A percentile compares a stretch with the other conserved stretches of the same genome.
Conservation (phyloP, 495 filamentous ascomycete genomes). For the Penicillium angulare region DNA sequence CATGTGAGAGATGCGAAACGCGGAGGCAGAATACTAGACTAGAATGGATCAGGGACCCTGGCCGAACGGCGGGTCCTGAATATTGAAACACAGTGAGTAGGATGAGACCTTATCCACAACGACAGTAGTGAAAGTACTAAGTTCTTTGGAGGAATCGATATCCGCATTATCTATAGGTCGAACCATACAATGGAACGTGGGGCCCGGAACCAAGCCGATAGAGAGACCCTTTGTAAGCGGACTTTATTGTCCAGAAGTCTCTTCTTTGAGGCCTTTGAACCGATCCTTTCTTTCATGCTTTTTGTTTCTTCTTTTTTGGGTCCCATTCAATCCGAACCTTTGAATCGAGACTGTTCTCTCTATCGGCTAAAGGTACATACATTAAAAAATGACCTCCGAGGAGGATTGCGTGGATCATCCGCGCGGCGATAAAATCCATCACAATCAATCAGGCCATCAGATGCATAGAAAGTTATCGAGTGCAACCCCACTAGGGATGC, state of each 20-base stretch:
- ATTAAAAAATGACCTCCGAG: neutral
- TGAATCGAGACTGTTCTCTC: too few species aligned
- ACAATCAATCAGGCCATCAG: neutral
- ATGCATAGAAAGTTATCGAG: neutral
- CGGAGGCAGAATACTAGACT: conserved; percentile 15
- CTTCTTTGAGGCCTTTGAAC: neutral
- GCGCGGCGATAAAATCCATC: neutral
- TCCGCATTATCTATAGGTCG: neutral
- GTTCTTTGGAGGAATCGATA: conserved; percentile 9
- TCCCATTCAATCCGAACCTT: too few species aligned
- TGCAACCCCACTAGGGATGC: too few species aligned
- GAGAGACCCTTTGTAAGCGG: too few species aligned
- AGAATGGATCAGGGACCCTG: conserved; percentile 7
- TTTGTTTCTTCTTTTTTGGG: neutral
- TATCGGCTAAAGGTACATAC: neutral
- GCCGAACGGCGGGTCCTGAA: conserved; percentile 16
- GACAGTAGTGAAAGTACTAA: too few species aligned
- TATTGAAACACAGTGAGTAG: conserved; percentile 14
- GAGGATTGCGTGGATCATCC: conserved; percentile 9
- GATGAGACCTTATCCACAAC: conserved; percentile 15
- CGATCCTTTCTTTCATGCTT: neutral
- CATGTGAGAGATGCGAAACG: conserved; percentile 29
- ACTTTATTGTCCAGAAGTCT: too few species aligned
- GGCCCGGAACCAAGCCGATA: neutral
- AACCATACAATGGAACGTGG: neutral